Evolutionary conservation across 2,329 filamentous ascomycete species (phyloP), one percentile per base, ranked within the genome.

Genomic region (Karstenula rhodostoma): DNA sequence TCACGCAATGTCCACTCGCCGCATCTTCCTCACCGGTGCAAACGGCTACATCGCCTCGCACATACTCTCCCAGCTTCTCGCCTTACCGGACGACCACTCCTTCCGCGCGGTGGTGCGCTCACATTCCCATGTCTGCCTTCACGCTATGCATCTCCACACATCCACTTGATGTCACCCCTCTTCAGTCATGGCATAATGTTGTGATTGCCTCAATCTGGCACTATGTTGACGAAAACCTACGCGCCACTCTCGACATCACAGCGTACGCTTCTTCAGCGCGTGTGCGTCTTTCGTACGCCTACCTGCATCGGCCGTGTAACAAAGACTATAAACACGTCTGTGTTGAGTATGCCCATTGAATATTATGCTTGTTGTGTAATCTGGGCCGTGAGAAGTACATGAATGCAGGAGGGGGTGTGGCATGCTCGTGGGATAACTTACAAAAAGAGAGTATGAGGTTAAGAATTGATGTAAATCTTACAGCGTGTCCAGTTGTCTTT

Each of bases 381-480:
- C 27, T 29, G 8, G 27, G 8, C 8, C 27, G 27, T 8, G 27
- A 4, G n/a, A 29, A 29, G 4, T 29, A 29, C 27, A 8, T 29
- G 27, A 29, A 4, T 4, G 27, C 8, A 29, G 27, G 27, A 29
- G 27, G 27, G 1, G 78, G 79, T 3, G 79, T 79, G 13, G 79
- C 79, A 8, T 77, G n/a, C n/a, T n/a, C n/a, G n/a, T n/a, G n/a
- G n/a, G n/a, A n/a, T n/a, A n/a, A n/a, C n/a, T n/a, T n/a, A n/a
- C n/a, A n/a, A n/a, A n/a, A n/a, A n/a, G n/a, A n/a, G n/a, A n/a
- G n/a, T n/a, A n/a, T n/a, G n/a, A n/a, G n/a, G n/a, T n/a, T n/a
- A n/a, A n/a, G n/a, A n/a, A n/a, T n/a, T n/a, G n/a, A n/a, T n/a
- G n/a, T n/a, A n/a, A n/a, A n/a, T n/a, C n/a, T n/a, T n/a, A n/a